Evolutionary conservation across 345 rosid genomes (phyloP).

Genomic region (Excoecaria agallocha): DNA sequence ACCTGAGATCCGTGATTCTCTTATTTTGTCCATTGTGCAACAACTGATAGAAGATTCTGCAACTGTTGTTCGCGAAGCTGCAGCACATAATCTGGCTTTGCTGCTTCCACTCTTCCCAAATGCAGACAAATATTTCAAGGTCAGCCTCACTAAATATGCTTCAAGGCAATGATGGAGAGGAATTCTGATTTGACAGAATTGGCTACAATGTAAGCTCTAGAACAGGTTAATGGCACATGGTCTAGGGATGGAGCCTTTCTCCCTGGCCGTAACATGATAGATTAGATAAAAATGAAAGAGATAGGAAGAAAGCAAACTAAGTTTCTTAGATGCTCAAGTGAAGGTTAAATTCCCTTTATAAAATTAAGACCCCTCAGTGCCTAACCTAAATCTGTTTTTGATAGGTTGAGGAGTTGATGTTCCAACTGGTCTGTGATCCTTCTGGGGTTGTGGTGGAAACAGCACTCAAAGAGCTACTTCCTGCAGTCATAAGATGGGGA

Average conservation of each 20-base stretch:
- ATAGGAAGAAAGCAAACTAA: conserved; percentile 13
- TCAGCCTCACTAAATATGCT: conserved; percentile 80
- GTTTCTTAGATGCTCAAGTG: conserved; percentile 27
- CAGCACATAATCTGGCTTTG: conserved; percentile 86
- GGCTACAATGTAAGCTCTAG: conserved; percentile 72
- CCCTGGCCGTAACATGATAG: conserved; percentile 41
- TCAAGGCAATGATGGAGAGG: conserved; percentile 71
- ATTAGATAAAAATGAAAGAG: conserved; percentile 25
- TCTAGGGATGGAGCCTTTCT: conserved; percentile 48
- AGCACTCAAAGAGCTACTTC: conserved; percentile 77
- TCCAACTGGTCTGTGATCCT: conserved; percentile 85
- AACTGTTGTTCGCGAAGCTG: conserved; percentile 91
- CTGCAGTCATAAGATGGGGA: conserved; percentile 83
- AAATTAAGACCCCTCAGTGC: conserved; percentile 23
- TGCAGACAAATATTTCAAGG: conserved; percentile 99
- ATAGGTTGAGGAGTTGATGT: conserved; percentile 96
- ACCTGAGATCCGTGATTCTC: conserved; percentile 95
- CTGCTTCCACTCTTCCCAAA: conserved; percentile 90
- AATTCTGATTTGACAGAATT: conserved; percentile 72
- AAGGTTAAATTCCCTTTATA: not conserved
- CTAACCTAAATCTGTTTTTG: conserved; percentile 30
- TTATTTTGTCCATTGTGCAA: conserved; percentile 86
- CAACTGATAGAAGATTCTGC: conserved; percentile 95
- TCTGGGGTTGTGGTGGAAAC: conserved; percentile 94
- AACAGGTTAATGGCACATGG: conserved; percentile 60